Evolutionary conservation across 345 rosid genomes (phyloP).

Genomic region (Cochlearia excelsa): DNA sequence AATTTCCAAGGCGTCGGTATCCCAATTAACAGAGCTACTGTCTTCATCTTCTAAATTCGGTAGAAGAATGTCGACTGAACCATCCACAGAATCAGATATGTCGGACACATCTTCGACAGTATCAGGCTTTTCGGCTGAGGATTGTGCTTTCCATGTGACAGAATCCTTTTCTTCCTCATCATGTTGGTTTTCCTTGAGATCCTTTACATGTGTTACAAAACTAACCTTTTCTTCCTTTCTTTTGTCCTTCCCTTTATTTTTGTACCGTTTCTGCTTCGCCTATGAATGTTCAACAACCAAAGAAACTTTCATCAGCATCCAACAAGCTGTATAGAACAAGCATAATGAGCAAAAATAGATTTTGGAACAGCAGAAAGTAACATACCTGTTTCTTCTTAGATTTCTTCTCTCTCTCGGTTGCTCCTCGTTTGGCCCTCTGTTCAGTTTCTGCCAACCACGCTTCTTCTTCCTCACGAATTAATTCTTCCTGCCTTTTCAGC

Average conservation of each 20-base stretch:
- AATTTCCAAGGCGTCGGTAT: constrained; percentile 73
- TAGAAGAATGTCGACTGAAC: constrained; percentile 57
- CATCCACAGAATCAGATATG: constrained; percentile 72
- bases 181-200: constrained; percentile 39
- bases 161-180: constrained; percentile 48
- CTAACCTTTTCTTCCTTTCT: constrained; percentile 60
- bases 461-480: constrained; percentile 97
- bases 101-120: constrained; percentile 71
- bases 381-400: constrained; percentile 87
- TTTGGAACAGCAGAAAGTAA: constrained; percentile 3
- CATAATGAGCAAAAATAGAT: not conserved
- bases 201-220: constrained; percentile 41
- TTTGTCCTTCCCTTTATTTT: constrained; percentile 76
- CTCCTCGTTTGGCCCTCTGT: constrained; percentile 81
- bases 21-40: constrained; percentile 74
- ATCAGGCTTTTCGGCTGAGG: constrained; percentile 60
- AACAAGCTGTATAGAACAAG: constrained; percentile 13
- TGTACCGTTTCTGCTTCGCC: constrained; percentile 89
- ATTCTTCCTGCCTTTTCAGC: constrained; percentile 93
- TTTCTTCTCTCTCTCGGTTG: constrained; percentile 80
- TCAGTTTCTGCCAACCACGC: constrained; percentile 82
- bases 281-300: constrained; percentile 32
- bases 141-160: constrained; percentile 42
- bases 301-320: constrained; percentile 23
- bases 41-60: constrained; percentile 87